phyloP scores from a whole-genome alignment of 352 stramenopile species.

The Phytopythium kandeliae region DNA sequence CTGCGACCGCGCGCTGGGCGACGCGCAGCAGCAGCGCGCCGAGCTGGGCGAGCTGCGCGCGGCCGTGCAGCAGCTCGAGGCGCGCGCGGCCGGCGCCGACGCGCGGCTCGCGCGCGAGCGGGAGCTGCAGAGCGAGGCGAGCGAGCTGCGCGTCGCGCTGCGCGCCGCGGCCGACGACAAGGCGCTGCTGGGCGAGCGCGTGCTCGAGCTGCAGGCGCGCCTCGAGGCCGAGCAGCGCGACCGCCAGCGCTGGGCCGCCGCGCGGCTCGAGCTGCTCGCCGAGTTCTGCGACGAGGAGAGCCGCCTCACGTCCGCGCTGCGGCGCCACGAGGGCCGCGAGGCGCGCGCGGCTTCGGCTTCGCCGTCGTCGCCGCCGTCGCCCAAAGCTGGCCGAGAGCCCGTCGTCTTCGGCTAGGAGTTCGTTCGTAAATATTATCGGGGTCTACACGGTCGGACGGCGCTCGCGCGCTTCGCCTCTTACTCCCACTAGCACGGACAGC shows the following conservation, averaged over 20 bases:
- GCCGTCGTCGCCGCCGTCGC: background rate
- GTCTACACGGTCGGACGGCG: background rate
- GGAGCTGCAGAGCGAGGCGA: conserved; percentile 46
- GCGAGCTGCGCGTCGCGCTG: conserved; percentile 33
- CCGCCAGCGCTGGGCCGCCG: conserved; percentile 57
- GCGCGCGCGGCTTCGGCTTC: too few species aligned
- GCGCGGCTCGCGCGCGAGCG: conserved; percentile 27
- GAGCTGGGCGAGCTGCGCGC: conserved; percentile 22
- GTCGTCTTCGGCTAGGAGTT: conserved; percentile 45
- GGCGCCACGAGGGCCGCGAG: background rate
- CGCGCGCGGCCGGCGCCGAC: conserved; percentile 22
- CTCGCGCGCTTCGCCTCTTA: conserved; percentile 5
- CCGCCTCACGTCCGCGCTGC: conserved; percentile 42
- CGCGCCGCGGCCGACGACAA: conserved; percentile 59
- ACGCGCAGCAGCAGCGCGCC: conserved; percentile 33
- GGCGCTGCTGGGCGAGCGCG: conserved; percentile 38
- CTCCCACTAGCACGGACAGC: conserved; percentile 4
- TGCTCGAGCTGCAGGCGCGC: conserved; percentile 53
- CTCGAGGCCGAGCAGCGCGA: conserved; percentile 57
- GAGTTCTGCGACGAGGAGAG: conserved; percentile 82
- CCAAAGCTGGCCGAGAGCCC: conserved; percentile 5
- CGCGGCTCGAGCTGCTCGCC: conserved; percentile 60
- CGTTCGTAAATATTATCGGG: too few species aligned
- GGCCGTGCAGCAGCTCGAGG: conserved; percentile 31
- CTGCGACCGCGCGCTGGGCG: conserved; percentile 49